Evolutionary conservation across 73 alveolate species (phyloP).

Genomic region (Paramecium octaurelia): DNA sequence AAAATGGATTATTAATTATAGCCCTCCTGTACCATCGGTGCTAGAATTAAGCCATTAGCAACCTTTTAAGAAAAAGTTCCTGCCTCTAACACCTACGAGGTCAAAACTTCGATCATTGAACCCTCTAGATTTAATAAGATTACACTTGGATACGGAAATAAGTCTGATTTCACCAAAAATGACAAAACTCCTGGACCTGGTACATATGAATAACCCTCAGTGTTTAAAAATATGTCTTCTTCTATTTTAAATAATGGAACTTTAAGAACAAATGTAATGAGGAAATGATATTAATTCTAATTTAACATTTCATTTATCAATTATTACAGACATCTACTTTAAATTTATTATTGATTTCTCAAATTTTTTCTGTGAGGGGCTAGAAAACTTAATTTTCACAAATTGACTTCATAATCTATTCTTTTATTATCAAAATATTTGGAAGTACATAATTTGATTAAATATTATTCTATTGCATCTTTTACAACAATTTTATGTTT

Average conservation of each 20-base stretch:
- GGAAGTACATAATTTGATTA: too few relatives aligned
- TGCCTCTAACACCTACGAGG: slow-evolving; percentile 7
- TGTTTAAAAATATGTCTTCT: background rate
- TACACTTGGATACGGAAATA: slow-evolving; percentile 1
- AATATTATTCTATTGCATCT: too few relatives aligned
- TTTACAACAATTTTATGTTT: too few relatives aligned
- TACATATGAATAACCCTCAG: slow-evolving; percentile 7
- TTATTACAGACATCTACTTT: too few relatives aligned
- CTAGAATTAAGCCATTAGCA: background rate
- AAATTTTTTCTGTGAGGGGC: too few relatives aligned
- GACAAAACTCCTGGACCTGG: slow-evolving; percentile 50
- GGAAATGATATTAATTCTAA: background rate
- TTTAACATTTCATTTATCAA: background rate
- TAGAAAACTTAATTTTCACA: too few relatives aligned
- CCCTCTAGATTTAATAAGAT: slow-evolving; percentile 29
- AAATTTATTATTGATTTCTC: too few relatives aligned
- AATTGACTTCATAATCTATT: too few relatives aligned
- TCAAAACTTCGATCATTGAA: background rate
- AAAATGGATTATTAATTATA: background rate
- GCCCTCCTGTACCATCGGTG: slow-evolving; percentile 16
- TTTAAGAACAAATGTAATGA: slow-evolving; percentile 8
- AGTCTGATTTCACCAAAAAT: background rate
- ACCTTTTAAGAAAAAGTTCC: slow-evolving; percentile 34
- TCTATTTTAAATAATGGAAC: background rate
- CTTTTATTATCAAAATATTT: too few relatives aligned